Conservation (phyloP, 352 stramenopile species). For the Halophytophthora polymorphica region DNA sequence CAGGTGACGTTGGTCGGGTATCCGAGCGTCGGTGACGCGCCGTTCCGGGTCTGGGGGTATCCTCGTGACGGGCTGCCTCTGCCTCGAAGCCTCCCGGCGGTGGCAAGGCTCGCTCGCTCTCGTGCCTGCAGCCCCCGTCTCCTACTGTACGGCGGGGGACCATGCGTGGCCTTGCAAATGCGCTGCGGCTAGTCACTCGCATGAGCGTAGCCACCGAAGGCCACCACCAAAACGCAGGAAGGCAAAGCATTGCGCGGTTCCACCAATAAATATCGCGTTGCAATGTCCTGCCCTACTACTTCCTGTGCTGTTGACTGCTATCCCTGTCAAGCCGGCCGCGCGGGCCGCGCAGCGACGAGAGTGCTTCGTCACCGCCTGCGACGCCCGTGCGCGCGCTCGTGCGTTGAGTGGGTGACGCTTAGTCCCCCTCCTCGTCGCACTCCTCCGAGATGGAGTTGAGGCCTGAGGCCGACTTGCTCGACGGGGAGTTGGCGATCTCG, state of each 20-base stretch:
- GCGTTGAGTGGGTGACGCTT: constrained; percentile 9
- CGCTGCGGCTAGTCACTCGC: not conserved
- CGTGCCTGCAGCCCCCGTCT: not conserved
- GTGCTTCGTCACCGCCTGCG: constrained; percentile 5
- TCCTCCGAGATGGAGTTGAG: constrained; percentile 78
- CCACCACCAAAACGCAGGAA: constrained; percentile 14
- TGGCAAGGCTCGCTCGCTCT: not conserved
- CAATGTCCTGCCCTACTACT: constrained; percentile 14
- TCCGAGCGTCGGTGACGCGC: constrained; percentile 8
- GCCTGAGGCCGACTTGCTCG: constrained; percentile 43
- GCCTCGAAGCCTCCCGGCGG: not conserved
- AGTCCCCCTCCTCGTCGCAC: constrained; percentile 49
- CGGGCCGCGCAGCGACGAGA: constrained; percentile 1
- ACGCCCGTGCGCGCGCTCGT: too few species aligned
- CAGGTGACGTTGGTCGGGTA: not conserved
- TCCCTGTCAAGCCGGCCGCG: constrained; percentile 5
- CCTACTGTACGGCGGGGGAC: constrained; percentile 8
- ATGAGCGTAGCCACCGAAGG: not conserved
- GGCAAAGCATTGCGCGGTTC: constrained; percentile 22
- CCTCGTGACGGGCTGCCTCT: too few species aligned
- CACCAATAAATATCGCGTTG: constrained; percentile 41
- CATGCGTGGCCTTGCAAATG: not conserved
- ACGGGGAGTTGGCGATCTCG: constrained; percentile 60
- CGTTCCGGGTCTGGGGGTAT: not conserved
- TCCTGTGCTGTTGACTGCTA: not conserved